Base-by-base conservation (phyloP, 2,329 filamentous ascomycete species). In the Zarea fungicola region DNA sequence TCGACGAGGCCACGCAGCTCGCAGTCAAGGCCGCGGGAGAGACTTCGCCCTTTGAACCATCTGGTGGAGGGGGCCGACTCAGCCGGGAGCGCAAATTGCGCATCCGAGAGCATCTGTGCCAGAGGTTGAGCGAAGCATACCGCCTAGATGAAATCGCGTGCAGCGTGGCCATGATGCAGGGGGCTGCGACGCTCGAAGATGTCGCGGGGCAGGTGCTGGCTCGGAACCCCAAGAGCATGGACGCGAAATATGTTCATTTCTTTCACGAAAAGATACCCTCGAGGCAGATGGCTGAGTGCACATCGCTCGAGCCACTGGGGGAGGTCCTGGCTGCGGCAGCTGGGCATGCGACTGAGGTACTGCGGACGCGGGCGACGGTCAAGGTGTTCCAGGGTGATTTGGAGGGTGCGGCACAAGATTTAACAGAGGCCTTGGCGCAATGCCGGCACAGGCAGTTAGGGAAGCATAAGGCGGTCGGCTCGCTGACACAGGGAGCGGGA, bases 211-310 rank as follows among this genome's bases (percentile, higher is more conserved):
- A 85, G 53, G 88, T 95, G 26, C 68, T 93, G 53, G 81, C 87
- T 62, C 76, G 87, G 52, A 83, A 80, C 52, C 74, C 80, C n/a
- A 64, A 75, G 43, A 83, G 90, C 60, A 67, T 74, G 36, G 86
- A 93, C 60, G 89, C 87, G 23, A 86, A 85, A 65, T 93, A 93
- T 62, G 89, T 93, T n/a, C 86, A 93, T 62, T 93, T 92, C 69
- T 95, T 95, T 65, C 87, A 92, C 67, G 87, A 95, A 67, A 93
- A 92, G 76, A 91, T 93, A 22, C 85, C 87, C 1, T 86, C 82
- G 34, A 73, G 85, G 35, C 82, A 85, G 62, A 71, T 93, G 62
- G 85, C 83, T 29, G 80, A 88, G 58, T 83, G 78, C 57, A 91
- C 87, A 8, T 84, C 80, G 53, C 66, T 91, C 49, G 70, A 78